phyloP scores from a whole-genome alignment of 1,139 yeast species.

The Trichomonascaceae sp. region DNA sequence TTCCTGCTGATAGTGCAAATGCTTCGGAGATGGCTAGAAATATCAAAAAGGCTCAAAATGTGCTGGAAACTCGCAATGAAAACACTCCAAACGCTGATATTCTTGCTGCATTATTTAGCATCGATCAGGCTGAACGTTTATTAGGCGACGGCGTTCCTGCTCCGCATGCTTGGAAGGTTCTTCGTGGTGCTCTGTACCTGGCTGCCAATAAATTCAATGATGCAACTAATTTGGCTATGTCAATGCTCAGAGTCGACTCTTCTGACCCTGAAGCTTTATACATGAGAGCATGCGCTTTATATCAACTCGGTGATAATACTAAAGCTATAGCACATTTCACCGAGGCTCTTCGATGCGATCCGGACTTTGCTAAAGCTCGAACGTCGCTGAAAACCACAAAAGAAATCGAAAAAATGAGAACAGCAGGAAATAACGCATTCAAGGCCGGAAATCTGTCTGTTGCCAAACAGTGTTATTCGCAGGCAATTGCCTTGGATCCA shows the following conservation, averaged over 20 bases:
- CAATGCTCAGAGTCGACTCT: slow-evolving; percentile 31
- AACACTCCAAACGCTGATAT: slow-evolving; percentile 14
- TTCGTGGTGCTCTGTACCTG: slow-evolving; percentile 30
- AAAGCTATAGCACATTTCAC: slow-evolving; percentile 36
- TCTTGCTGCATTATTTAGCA: slow-evolving; percentile 12
- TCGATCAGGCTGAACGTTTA: slow-evolving; percentile 34
- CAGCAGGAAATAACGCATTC: slow-evolving; percentile 65
- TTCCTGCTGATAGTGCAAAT: slow-evolving; percentile 29
- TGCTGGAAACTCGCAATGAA: slow-evolving; percentile 19
- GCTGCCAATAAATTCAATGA: slow-evolving; percentile 31
- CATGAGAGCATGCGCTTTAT: slow-evolving; percentile 35
- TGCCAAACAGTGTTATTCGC: slow-evolving; percentile 60
- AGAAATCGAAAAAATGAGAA: slow-evolving; percentile 36
- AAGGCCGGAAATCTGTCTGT: slow-evolving; percentile 43
- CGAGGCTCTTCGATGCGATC: slow-evolving; percentile 39
- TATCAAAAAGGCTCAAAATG: slow-evolving; percentile 29
- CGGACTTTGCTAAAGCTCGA: slow-evolving; percentile 35
- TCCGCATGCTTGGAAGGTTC: slow-evolving; percentile 34
- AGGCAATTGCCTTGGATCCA: slow-evolving; percentile 56
- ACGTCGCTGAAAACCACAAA: slow-evolving; percentile 29
- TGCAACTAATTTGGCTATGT: slow-evolving; percentile 35
- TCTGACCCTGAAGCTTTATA: slow-evolving; percentile 37
- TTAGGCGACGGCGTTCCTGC: slow-evolving; percentile 32
- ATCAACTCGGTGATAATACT: slow-evolving; percentile 35
- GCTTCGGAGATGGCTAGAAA: slow-evolving; percentile 35